phyloP scores from a whole-genome alignment of 225 moss, liverwort and hornwort species.

The Physcomitrellopsis africana region DNA sequence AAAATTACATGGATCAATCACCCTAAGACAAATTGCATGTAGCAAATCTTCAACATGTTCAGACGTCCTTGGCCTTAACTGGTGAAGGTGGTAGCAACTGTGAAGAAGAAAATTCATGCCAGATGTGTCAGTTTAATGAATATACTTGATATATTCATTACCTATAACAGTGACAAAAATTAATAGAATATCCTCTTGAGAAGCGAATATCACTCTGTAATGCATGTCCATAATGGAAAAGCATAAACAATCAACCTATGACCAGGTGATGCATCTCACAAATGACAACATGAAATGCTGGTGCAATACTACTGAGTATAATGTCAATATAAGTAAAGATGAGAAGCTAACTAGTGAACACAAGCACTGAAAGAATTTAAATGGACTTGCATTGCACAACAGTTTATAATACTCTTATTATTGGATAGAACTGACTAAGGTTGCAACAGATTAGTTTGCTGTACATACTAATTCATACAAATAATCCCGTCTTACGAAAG shows the following conservation, averaged over 20 bases:
- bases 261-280: not conserved
- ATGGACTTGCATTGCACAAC: too few relatives aligned
- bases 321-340: not conserved
- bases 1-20: conserved; percentile 36
- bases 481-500: too few relatives aligned
- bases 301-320: not conserved
- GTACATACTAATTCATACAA: too few relatives aligned
- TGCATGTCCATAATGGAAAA: not conserved
- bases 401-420: too few relatives aligned
- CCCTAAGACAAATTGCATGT: conserved; percentile 9
- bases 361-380: too few relatives aligned
- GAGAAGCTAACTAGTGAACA: too few relatives aligned
- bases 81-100: conserved; percentile 47
- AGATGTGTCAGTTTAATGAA: conserved; percentile 12
- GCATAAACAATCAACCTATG: not conserved
- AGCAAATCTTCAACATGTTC: conserved; percentile 26
- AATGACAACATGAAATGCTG: not conserved
- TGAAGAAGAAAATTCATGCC: conserved; percentile 29
- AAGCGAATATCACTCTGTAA: not conserved
- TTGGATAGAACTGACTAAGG: too few relatives aligned
- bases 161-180: not conserved
- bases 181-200: not conserved
- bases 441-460: too few relatives aligned
- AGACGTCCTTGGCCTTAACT: conserved; percentile 43
- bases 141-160: not conserved